Base-by-base conservation (phyloP, 2,329 filamentous ascomycete genomes). In the Tolypocladium sp. region DNA sequence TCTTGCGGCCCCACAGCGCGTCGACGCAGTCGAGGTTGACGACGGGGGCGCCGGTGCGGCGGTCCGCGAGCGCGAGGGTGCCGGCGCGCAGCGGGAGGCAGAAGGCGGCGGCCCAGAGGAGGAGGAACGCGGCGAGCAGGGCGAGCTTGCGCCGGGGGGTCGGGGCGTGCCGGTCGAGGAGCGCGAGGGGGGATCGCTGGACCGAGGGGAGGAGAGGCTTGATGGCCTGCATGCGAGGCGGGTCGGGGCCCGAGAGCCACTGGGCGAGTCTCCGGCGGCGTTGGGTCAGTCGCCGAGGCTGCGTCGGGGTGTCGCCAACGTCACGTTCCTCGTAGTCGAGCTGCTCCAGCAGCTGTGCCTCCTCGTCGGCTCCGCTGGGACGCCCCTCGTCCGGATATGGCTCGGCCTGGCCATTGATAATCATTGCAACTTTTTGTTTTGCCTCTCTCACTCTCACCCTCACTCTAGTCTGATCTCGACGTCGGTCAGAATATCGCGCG, bases 1-100 rank as follows among this genome's bases (percentile, higher is more conserved):
- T 92, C 40, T 85, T 86, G 46, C 84, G 71, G 9, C 77, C 79
- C 89, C 90, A 94, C 68, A 89, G 90, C 17, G 85, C 82, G 58
- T 82, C 79, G 15, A 81, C 83, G 70, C 90, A 94, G 38, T 83
- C 77, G 51, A 93, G 57, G 81, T 78, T 58, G 81, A 78, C 0
- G 89, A 88, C 53, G 75, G 77, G 20, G 88, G 27, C 49, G 49
- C 89, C 76, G 86, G 90, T 55, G 82, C 85, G n/a, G 80, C 80
- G 58, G 92, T 82, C 62, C 89, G n/a, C 83, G 35, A 82, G 78
- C 1, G 79, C 76, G 51, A 77, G 66, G 6, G 83, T 81, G 58
- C 87, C 87, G 60, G 82, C 78, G 65, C 86, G 82, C 72, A 90
- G 81, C 25, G 92, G 82, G 49, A 91, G 70, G 30, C 82, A 79